These are phyloP conservation scores for Boletus insuetus DNA, from an alignment of 768 basidiomycete species.

Conservation along the genomic window DNA sequence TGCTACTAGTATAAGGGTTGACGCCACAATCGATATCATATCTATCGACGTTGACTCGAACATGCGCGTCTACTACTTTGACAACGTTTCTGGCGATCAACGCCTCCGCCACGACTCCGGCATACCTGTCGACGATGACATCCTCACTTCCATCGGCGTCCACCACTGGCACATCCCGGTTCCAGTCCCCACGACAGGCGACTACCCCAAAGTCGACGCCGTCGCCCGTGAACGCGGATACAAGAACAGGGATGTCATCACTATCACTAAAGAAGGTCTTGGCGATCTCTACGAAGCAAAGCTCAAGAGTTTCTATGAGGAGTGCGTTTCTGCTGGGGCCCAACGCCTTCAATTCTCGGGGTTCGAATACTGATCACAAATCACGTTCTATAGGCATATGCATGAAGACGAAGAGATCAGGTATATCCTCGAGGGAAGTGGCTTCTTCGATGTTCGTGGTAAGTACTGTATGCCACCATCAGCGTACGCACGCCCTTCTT, in stretches of 20 bases:
- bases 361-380: background rate
- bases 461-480: slow-evolving; percentile 18
- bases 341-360: background rate
- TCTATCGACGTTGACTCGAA: background rate
- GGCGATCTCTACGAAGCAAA: slow-evolving; percentile 82
- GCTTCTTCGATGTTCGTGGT: slow-evolving; percentile 93
- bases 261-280: slow-evolving; percentile 72
- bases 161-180: slow-evolving; percentile 66
- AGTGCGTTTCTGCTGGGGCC: slow-evolving; percentile 44
- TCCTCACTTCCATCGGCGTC: slow-evolving; percentile 59
- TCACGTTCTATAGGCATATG: slow-evolving; percentile 58
- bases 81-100: slow-evolving; percentile 77
- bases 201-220: slow-evolving; percentile 53
- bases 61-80: slow-evolving; percentile 78
- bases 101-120: slow-evolving; percentile 74
- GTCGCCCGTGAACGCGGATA: slow-evolving; percentile 70
- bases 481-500: background rate
- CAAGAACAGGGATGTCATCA: slow-evolving; percentile 81
- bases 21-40: no score
- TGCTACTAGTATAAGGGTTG: no score
- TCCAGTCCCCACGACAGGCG: slow-evolving; percentile 33
- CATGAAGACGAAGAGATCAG: slow-evolving; percentile 97
- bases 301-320: slow-evolving; percentile 80
- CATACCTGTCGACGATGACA: slow-evolving; percentile 47
- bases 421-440: slow-evolving; percentile 81